A percentile compares a stretch with the other conserved stretches of the same genome.
Evolutionary conservation across 257 asterid species (phyloP).

Genomic region (Plantago elongata): DNA sequence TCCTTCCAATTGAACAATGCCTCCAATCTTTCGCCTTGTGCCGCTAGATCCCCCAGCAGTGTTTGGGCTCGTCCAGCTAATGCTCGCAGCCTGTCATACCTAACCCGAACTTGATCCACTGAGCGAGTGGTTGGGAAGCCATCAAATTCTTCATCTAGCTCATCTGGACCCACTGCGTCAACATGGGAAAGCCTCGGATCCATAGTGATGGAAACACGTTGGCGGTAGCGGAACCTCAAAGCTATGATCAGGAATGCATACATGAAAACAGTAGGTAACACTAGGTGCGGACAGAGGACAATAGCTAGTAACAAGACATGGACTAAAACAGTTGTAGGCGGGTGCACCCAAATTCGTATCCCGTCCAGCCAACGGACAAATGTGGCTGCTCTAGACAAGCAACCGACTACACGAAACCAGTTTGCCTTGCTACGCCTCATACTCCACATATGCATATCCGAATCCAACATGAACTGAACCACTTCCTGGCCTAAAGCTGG

Average conservation of each 20-base stretch:
- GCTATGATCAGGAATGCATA: slow-evolving; percentile 59
- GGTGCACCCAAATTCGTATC: slow-evolving; percentile 59
- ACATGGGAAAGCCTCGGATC: slow-evolving; percentile 56
- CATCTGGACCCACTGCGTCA: slow-evolving; percentile 67
- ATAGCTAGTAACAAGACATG: slow-evolving; percentile 58
- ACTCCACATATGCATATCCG: slow-evolving; percentile 87
- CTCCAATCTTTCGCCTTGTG: slow-evolving; percentile 86
- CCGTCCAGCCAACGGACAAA: slow-evolving; percentile 67
- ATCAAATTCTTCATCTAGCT: slow-evolving; percentile 81
- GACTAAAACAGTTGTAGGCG: slow-evolving; percentile 63
- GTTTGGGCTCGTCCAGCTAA: slow-evolving; percentile 87
- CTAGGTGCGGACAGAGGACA: slow-evolving; percentile 68
- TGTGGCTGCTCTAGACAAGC: slow-evolving; percentile 63
- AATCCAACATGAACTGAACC: slow-evolving; percentile 80
- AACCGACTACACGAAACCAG: slow-evolving; percentile 79
- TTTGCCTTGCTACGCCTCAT: slow-evolving; percentile 92
- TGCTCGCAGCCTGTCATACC: slow-evolving; percentile 74
- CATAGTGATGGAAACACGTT: slow-evolving; percentile 45
- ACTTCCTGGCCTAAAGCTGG: slow-evolving; percentile 85
- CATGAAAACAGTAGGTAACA: slow-evolving; percentile 64
- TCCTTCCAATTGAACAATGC: slow-evolving; percentile 90
- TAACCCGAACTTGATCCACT: slow-evolving; percentile 46
- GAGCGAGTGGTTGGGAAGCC: slow-evolving; percentile 62
- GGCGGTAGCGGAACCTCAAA: slow-evolving; percentile 53
- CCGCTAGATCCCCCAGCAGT: slow-evolving; percentile 71